Evolutionary conservation across 441 rosid species (phyloP), one percentile per base, ranked within the genome.

Genomic region (Daphne laureola): DNA sequence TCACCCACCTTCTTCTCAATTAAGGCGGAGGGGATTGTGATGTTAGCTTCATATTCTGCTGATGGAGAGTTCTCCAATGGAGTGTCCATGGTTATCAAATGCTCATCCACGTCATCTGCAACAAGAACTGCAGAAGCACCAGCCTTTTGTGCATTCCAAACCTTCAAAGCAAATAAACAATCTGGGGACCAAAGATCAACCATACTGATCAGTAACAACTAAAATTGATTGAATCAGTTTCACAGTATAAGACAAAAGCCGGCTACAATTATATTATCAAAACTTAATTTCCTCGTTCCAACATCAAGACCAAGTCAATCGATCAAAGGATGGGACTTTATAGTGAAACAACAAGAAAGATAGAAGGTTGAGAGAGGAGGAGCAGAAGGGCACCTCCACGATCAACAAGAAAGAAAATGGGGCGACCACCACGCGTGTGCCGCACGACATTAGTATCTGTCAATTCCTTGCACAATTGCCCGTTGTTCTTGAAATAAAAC

Each of bases 111-210:
- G 74, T 82, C 53, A 66, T 94, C 99, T 0, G 91, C 91, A 42
- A 94, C 97, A 66, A 94, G 97, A 51, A 90, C 99, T 7, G 98
- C 98, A 26, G 96, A 83, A 61, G 99, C 99, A 51, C 97, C 97
- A 0, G 84, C 99, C 73, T 83, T 86, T 74, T 94, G 99, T 52
- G 93, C 96, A 73, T 94, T 94, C 97, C 96, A 94, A 3, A 85
- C 98, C 73, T 91, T 91, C 73, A 91, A 73, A 16, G 98, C 92
- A 45, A 91, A 91, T 78, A 83, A 85, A 67, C 98, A 91, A 78
- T 83, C 98, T 90, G 75, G 63, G 59, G 53, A 66, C 61, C 44
- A 64, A 64, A 41, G 36, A 58, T 43, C 54, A 54, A 31, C 42
- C 18, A 43, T 15, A 43, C 54, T 50, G 35, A 43, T 12, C n/a